Evolutionary conservation across 495 filamentous ascomycete genomes (phyloP), one percentile per base, ranked within the genome.

Genomic region (Trichoderma asperelloides): DNA sequence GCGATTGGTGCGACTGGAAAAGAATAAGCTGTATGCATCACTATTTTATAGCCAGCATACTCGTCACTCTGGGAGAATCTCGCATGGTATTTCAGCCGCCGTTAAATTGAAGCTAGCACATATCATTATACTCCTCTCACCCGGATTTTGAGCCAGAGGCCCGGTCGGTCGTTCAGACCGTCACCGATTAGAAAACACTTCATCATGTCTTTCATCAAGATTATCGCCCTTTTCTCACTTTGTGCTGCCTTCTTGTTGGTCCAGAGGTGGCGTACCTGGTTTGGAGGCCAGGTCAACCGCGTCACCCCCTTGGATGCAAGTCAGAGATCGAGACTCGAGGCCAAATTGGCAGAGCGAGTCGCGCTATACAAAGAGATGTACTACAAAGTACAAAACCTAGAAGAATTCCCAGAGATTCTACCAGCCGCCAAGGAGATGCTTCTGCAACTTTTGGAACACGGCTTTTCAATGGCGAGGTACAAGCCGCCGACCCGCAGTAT

Each of bases 351-450:
- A 51, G 47, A 51, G 47, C 47, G 47, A 51, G 47, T 51, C 18
- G 23, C 47, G 47, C 47, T 51, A 51, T 51, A 51, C n/a, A 51
- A 51, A 23, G 47, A 51, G n/a, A 0, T 51, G 47, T 51, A 51
- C 47, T 51, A 51, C 47, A 51, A 51, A 51, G 47, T 51, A 51
- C 47, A 51, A 9, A 51, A 51, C 47, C 47, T 51, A n/a, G 47
- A 51, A 51, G 47, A 51, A 2, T 51, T 51, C 1, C 47, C 47
- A 8, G 47, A 51, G 47, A 21, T 51, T 51, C 47, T 51, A 25
- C n/a, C 47, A 9, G n/a, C 47, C 23, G 47, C 47, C 5, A 51
- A 51, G 6, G 47, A 51, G 47, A 51, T 51, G 47, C 47, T 51
- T 23, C n/a, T 51, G 23, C n/a, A 51, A 51, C n/a, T 51, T 23